Evolutionary conservation across 2,329 filamentous ascomycete genomes (phyloP).

Genomic region (Penicillium sp.): DNA sequence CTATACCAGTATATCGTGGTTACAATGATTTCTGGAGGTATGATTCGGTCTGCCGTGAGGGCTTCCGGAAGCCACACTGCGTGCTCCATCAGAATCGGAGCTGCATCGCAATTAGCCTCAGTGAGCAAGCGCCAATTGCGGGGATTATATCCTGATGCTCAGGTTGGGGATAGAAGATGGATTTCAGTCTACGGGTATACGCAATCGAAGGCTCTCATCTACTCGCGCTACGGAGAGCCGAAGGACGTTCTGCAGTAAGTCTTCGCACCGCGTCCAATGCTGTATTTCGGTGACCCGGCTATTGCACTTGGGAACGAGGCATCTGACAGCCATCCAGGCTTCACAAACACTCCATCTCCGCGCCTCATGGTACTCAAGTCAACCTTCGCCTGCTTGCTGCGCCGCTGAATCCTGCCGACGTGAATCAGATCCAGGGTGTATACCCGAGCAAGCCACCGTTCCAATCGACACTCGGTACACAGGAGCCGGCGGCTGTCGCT

Average conservation of each 20-base stretch:
- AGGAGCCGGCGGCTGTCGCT: constrained; percentile 56
- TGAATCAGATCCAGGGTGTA: constrained; percentile 95
- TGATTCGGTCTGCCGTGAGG: too few species aligned
- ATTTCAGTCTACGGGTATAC: constrained; percentile 45
- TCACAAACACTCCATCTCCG: constrained; percentile 43
- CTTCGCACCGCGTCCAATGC: too few species aligned
- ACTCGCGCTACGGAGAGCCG: constrained; percentile 42
- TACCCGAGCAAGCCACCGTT: constrained; percentile 81
- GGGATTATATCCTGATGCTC: too few species aligned
- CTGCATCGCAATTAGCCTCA: too few species aligned
- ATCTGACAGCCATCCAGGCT: constrained; percentile 24
- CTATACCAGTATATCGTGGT: too few species aligned
- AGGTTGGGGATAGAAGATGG: too few species aligned
- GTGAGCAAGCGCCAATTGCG: too few species aligned
- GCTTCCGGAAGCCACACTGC: too few species aligned
- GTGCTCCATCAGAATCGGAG: too few species aligned
- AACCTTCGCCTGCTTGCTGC: constrained; percentile 81
- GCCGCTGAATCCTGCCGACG: constrained; percentile 92
- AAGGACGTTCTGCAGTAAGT: constrained; percentile 40
- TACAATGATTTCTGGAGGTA: too few species aligned
- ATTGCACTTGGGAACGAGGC: neutral
- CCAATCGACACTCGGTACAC: constrained; percentile 64
- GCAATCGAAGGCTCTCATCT: constrained; percentile 43
- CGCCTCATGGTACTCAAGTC: constrained; percentile 52
- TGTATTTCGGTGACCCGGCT: too few species aligned